Base-by-base conservation (phyloP, 2,329 filamentous ascomycete genomes). In the Colletotrichum eleusines region DNA sequence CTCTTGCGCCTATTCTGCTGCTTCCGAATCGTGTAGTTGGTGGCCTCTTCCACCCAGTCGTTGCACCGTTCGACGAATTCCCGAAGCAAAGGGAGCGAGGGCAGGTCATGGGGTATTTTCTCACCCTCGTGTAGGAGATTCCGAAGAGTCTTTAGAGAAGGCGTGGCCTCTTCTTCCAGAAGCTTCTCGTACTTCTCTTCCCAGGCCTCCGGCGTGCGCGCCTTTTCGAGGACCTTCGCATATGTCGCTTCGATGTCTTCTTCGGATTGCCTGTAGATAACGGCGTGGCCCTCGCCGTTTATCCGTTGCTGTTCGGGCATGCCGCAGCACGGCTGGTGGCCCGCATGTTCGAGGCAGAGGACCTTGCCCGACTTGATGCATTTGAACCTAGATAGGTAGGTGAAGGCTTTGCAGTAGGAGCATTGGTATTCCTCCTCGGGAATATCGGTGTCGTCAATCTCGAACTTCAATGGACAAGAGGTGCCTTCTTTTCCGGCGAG, bases 11-110 rank as follows among this genome's bases (percentile, higher is more conserved):
- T 92, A 78, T 97, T 97, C 82, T 98, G 95, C 83, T 98, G 95
- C 84, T 99, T 99, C 76, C 96, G 93, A 70, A 96, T 95, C 77
- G 95, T 97, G 84, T 97, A 99, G 78, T 93, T 95, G 77, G 94
- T 96, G 74, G 96, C 96, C 83, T 98, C 95, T 77, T 98, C 96
- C 73, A 98, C 94, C 93, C 97, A 98, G 79, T 97, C 94, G 81
- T 97, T 97, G 84, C 96, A 98, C 77, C 94, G 92, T 76, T 97
- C 94, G 80, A 99, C 96, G 83, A 97, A 99, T 74, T 91, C 89
- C 81, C 91, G 92, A 75, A 99, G 87, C 76, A 93, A 89, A 76
- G 92, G 88, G 73, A 99, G 87, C 73, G 94, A 95, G 74, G 91
- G 90, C 73, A 99, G 88, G 69, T 94, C 92, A 85, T 93, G 97